Evolutionary conservation across 345 rosid genomes (phyloP).

Genomic region (Moricandia moricandioides): DNA sequence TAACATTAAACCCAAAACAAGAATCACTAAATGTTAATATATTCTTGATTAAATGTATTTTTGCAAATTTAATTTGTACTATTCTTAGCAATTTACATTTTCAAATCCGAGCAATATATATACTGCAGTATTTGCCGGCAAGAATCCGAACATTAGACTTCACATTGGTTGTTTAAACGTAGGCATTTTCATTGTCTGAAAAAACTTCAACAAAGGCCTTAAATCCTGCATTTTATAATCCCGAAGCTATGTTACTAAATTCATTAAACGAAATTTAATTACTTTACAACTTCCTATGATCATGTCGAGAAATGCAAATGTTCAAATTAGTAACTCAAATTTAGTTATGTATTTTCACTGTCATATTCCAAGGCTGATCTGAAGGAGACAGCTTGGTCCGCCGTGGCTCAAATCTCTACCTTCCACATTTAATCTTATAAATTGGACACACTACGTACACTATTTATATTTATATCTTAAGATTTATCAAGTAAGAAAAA

Average conservation of each 20-base stretch:
- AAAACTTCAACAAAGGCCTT: background rate
- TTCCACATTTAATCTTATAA: slow-evolving; percentile 17
- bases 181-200: slow-evolving; percentile 1
- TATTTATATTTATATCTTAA: background rate
- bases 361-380: slow-evolving; percentile 40
- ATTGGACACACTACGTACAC: slow-evolving; percentile 25
- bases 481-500: background rate
- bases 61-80: too few species aligned
- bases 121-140: slow-evolving; percentile 18
- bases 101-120: slow-evolving; percentile 21
- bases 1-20: too few species aligned
- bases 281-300: slow-evolving; percentile 29
- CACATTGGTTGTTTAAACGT: slow-evolving; percentile 21
- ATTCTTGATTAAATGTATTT: too few species aligned
- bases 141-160: slow-evolving; percentile 31
- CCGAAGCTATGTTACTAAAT: slow-evolving; percentile 20
- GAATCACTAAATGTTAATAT: too few species aligned
- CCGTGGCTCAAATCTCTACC: slow-evolving; percentile 37
- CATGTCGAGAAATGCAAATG: slow-evolving; percentile 31
- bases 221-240: slow-evolving; percentile 32
- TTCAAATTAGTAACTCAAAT: slow-evolving; percentile 17
- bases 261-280: background rate
- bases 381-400: slow-evolving; percentile 40
- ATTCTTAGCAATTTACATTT: too few species aligned
- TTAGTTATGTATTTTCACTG: background rate